Evolutionary conservation across 2,329 filamentous ascomycete genomes (phyloP), one percentile per base, ranked within the genome.

Genomic region (Cordyceps militaris): DNA sequence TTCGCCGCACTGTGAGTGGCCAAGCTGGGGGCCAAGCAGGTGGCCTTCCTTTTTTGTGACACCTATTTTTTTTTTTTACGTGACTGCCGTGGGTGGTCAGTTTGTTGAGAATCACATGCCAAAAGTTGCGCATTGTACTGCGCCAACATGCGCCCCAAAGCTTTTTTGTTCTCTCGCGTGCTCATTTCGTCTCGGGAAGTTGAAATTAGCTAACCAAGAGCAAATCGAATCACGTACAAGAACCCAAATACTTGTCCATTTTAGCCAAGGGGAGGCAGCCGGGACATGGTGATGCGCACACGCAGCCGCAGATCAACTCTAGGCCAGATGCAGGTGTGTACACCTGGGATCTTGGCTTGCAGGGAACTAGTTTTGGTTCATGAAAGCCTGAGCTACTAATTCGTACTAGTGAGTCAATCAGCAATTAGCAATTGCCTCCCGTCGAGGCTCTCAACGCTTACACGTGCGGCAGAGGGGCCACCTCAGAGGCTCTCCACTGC

Each of bases 81-180:
- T 32, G n/a, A n/a, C n/a, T n/a, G n/a, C n/a, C n/a, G 30, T 32
- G 30, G 30, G 34, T 40, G 36, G 26, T 30, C 30, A 28, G 32
- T 52, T 58, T 58, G 56, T 58, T 58, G 56, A 58, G 56, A 53
- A 52, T 58, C 56, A 58, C 56, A 58, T 58, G 56, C 21, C 49
- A 50, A 58, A 58, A 52, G 24, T 9, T 40, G 43, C 16, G 24
- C n/a, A 19, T 43, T 32, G 13, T 16, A 13, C 14, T 28, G 21
- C 50, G 24, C n/a, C 28, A 30, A 11, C 38, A 21, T 11, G n/a
- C 26, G 49, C 50, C 50, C 50, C 26, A 26, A 38, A 38, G 8
- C 34, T 14, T 38, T 38, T 38, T 16, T 16, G 16, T 38, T 38
- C 34, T 16, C 34, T n/a, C 10, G 3, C 14, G 32, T n/a, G n/a